Base-by-base conservation (phyloP, 371 early-diverging fungal species). In the Circinella minor region DNA sequence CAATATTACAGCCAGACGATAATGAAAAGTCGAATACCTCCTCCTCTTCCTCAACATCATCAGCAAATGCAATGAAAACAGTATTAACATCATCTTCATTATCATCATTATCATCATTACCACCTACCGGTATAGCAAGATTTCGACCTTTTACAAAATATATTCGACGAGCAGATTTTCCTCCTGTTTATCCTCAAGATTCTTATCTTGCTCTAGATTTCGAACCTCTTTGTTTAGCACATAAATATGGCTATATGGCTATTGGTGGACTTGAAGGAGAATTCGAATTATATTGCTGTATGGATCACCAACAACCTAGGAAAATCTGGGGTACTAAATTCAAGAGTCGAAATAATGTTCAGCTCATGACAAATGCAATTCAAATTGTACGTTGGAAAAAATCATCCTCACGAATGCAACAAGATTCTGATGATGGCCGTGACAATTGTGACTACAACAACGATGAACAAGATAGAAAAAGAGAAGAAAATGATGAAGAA, bases 201-300 rank as follows among this genome's bases (percentile, higher is more conserved):
- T 59, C 86, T 14, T 74, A 81, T 49, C 39, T 81, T 13, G 38
- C 76, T 9, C 55, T 81, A 4, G 72, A 70, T 7, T 81, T 80
- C 72, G 81, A 82, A 17, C 80, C 83, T 1, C 61, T 87, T 43
- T 87, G 89, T 61, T 43, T 89, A 36, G 83, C 82, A 7, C 81
- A 83, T 51, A 80, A 79, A 39, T 86, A 83, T 51, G 89, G 89
- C 9, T 89, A 84, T 64, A 80, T 89, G 73, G 87, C 81, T 8
- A 78, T 85, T 39, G 89, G 89, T 51, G 80, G 84, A 3, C 38
- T 77, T 5, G 81, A 82, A 49, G 86, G 86, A 7, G 79, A 76
- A 47, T 75, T 87, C 27, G 78, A 80, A 43, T 75, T 86, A 17
- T 84, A 83, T 55, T 89, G 89, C 55, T 85, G 83, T 57, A 78